Percentiles rank a stretch among this genome's conserved stretches.
Conservation (phyloP, 495 filamentous ascomycete genomes). For the Patellaria atrata region DNA sequence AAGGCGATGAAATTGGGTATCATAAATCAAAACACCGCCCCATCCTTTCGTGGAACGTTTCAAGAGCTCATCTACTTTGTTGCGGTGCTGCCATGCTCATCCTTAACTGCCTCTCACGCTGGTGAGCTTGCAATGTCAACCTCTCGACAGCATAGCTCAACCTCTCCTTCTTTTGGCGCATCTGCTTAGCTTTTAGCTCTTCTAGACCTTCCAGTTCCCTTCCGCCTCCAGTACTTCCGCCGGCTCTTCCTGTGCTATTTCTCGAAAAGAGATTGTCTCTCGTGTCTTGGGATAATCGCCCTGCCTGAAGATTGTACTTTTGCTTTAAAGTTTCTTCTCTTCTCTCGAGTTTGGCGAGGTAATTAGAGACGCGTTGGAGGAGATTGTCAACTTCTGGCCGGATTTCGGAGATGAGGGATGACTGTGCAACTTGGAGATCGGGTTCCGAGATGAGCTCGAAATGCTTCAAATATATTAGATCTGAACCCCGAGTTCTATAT, state of each 20-base stretch:
- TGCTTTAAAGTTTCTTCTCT: slow-evolving; percentile 56
- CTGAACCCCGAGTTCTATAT: not conserved
- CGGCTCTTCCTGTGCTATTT: slow-evolving; percentile 5
- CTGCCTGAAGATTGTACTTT: slow-evolving; percentile 55
- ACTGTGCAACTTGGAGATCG: slow-evolving; percentile 52
- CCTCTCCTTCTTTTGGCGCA: slow-evolving; percentile 63
- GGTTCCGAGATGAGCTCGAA: slow-evolving; percentile 66
- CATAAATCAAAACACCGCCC: no score
- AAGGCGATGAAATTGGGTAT: no score
- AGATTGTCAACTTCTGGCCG: slow-evolving; percentile 57
- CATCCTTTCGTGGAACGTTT: no score
- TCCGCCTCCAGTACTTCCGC: slow-evolving; percentile 6
- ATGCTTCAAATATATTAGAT: slow-evolving; percentile 36
- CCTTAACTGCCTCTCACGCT: slow-evolving; percentile 60
- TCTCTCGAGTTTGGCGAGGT: slow-evolving; percentile 60
- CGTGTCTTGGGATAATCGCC: slow-evolving; percentile 35
- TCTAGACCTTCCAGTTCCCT: slow-evolving; percentile 26
- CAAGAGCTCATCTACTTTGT: no score
- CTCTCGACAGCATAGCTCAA: slow-evolving; percentile 64
- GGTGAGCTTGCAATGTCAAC: slow-evolving; percentile 45
- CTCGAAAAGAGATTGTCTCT: slow-evolving; percentile 13
- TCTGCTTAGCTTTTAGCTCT: slow-evolving; percentile 44
- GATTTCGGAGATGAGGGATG: slow-evolving; percentile 54
- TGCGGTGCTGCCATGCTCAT: slow-evolving; percentile 55
- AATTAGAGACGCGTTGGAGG: slow-evolving; percentile 46